These are phyloP conservation scores for Saccharomycopsis fermentans DNA, from an alignment of 805 yeast species.

Conservation along the genomic window DNA sequence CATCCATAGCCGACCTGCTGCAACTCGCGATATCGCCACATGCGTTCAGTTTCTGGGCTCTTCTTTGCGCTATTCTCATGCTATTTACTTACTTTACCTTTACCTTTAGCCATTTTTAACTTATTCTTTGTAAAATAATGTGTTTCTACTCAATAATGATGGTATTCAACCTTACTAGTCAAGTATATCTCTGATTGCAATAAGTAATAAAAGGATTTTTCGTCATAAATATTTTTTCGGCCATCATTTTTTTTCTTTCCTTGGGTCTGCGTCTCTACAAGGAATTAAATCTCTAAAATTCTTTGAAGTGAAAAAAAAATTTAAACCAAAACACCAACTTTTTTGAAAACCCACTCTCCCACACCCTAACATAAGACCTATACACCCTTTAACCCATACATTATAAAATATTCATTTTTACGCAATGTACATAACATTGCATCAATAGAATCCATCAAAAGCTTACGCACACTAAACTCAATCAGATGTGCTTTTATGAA, in stretches of 20 bases:
- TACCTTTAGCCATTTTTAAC: constrained; percentile 59
- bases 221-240: no score
- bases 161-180: background rate
- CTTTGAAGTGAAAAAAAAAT: no score
- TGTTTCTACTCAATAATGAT: background rate
- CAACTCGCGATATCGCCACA: no score
- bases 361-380: background rate
- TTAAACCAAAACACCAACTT: no score
- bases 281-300: no score
- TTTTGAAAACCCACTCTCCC: no score
- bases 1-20: no score
- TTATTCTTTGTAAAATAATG: background rate
- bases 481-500: background rate
- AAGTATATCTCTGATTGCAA: background rate
- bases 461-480: background rate
- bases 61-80: no score
- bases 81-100: constrained; percentile 35
- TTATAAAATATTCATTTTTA: background rate
- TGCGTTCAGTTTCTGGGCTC: no score
- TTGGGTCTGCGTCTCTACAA: no score
- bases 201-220: background rate
- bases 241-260: no score
- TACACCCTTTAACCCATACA: background rate
- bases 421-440: background rate
- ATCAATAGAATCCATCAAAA: background rate